Base-by-base conservation (phyloP, 2,329 filamentous ascomycete genomes). In the Monosporascus sp. region DNA sequence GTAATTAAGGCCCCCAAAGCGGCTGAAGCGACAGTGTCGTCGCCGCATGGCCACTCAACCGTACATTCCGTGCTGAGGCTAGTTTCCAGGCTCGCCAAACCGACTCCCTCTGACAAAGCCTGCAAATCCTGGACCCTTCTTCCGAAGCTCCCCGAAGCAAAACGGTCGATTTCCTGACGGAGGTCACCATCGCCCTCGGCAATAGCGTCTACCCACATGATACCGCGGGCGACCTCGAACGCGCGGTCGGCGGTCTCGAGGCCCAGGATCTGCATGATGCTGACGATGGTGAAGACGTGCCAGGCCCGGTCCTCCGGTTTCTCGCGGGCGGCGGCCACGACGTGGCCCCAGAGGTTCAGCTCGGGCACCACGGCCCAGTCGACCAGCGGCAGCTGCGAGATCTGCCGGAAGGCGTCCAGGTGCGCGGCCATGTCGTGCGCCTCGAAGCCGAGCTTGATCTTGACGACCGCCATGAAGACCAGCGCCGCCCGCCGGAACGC, bases 321-420 rank as follows among this genome's bases (percentile, higher is more conserved):
- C 37, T 63, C 61, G n/a, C 60, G 58, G 52, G 62, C 51, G 3
- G 62, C 64, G n/a, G 57, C 60, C 3, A 59, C 55, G 2, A 63
- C 49, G 15, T 65, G 63, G 2, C 61, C 62, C 64, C 64, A 66
- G 17, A 66, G 56, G 37, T 58, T 64, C n/a, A 66, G 47, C 56
- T 66, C 62, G n/a, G 63, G 62, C n/a, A 65, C 55, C 2, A 58
- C 27, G 17, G 55, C 48, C 64, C 63, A 65, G 27, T 62, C 50
- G 0, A 66, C 62, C 8, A 58, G 46, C 2, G 64, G 63, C 24
- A 65, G 53, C 37, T 55, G 55, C 37, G 62, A 60, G 37, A 66
- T 64, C 56, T 62, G 58, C n/a, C 59, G 49, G 48, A 66, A 66
- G 8, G 63, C 64, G 17, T 62, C 52, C 18, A 65, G 53, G 20